Evolutionary conservation across 2,329 filamentous ascomycete genomes (phyloP), one percentile per base, ranked within the genome.

Genomic region (Penicillium hesseltinei): DNA sequence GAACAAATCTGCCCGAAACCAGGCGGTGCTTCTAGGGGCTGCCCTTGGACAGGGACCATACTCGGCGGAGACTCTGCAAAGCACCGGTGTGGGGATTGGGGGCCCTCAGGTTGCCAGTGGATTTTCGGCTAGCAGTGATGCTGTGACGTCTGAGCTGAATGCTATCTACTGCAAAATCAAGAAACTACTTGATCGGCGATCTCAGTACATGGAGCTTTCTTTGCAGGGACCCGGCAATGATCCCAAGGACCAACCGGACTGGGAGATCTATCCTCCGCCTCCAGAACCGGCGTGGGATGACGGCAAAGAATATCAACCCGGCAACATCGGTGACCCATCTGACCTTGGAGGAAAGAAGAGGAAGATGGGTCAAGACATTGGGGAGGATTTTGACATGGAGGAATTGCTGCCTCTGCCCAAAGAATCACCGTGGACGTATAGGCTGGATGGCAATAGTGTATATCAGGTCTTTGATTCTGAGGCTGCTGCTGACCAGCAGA

Each of bases 91-190:
- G 50, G 82, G 83, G 19, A 77, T 87, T 51, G 84, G 85, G 17
- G 71, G 86, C n/a, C 85, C 85, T 4, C 80, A 83, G 62, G 84
- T 87, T 33, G 73, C 76, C 39, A 84, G 84, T 66, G 88, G 86
- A 9, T 85, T 88, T 65, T 86, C 86, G 44, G 83, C 89, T 54
- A 88, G 84, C 45, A 91, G 95, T 66, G 85, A 89, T 39, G 88
- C 89, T 51, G 88, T 97, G 64, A 91, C 91, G 2, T 82, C 89
- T 2, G 94, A 99, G 75, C 79, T 99, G 62, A 86, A 85, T 66
- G 83, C 86, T 21, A 97, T 99, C 63, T 97, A 95, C 68, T 88
- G 87, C 63, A 95, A 94, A 65, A 91, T 99, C 55, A 90, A 96
- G 72, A 88, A 89, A 64, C 85, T 97, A n/a, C 77, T 97, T 45